phyloP scores from a whole-genome alignment of 2,329 filamentous ascomycete genomes.

The Aspergillus alliaceus region DNA sequence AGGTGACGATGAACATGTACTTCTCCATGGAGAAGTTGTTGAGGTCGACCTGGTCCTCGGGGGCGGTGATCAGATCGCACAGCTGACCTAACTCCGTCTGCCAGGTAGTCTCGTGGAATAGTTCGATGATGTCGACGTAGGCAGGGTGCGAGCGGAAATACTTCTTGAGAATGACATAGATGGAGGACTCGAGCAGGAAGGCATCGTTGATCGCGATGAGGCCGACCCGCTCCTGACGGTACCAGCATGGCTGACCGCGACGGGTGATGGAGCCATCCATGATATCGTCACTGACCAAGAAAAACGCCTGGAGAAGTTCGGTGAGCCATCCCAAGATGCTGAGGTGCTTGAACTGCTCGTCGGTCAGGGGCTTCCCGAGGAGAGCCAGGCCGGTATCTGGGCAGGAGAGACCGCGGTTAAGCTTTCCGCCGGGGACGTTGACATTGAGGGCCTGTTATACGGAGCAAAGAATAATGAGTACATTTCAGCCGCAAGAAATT shows the following conservation, averaged over 20 bases:
- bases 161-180: conserved; percentile 91
- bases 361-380: conserved; percentile 67
- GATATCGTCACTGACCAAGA: conserved; percentile 97
- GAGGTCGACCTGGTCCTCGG: conserved; percentile 89
- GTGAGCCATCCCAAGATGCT: conserved; percentile 95
- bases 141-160: conserved; percentile 83
- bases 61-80: conserved; percentile 91
- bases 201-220: conserved; percentile 98
- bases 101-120: conserved; percentile 92
- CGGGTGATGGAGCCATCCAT: conserved; percentile 97
- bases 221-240: conserved; percentile 82
- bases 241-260: conserved; percentile 95
- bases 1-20: conserved; percentile 97
- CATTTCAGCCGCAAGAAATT: not conserved
- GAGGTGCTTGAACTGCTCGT: conserved; percentile 84
- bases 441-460: conserved; percentile 68
- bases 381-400: conserved; percentile 86
- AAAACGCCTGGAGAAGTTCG: conserved; percentile 97
- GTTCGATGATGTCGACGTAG: conserved; percentile 89
- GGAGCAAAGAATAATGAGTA: conserved; percentile 2
- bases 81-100: conserved; percentile 95
- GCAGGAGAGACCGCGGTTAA: conserved; percentile 97
- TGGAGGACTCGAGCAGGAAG: conserved; percentile 88
- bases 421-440: conserved; percentile 93
- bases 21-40: conserved; percentile 90